A percentile compares a stretch with the other conserved stretches of the same genome.
Conservation (phyloP, 306 rosid species). For the Oxytropis ochrocephala region DNA sequence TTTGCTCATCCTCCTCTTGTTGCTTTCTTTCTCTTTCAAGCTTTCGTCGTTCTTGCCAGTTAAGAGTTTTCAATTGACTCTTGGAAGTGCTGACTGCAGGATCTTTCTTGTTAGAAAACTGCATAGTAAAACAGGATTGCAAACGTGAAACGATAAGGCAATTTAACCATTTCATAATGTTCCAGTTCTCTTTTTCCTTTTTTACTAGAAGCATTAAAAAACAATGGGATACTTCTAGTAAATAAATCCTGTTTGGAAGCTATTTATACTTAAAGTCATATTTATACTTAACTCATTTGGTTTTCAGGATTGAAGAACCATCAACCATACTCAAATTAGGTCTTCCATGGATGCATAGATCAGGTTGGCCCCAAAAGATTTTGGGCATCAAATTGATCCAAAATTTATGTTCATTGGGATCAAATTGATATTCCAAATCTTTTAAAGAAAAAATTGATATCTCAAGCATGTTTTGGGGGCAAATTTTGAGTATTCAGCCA, state of each 20-base stretch:
- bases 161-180: not conserved
- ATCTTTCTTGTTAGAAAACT: conserved; percentile 39
- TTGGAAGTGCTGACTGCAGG: conserved; percentile 33
- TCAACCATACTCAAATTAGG: not conserved
- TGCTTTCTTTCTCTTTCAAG: conserved; percentile 66
- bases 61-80: conserved; percentile 39
- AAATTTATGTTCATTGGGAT: not conserved
- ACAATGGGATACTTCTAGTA: not conserved
- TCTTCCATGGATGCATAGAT: not conserved
- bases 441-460: not conserved
- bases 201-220: not conserved
- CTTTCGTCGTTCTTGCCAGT: conserved; percentile 79
- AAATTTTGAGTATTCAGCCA: not conserved
- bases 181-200: not conserved
- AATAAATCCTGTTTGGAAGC: not conserved
- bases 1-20: conserved; percentile 67
- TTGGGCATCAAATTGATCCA: not conserved
- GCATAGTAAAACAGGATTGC: not conserved
- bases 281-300: not conserved
- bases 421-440: not conserved
- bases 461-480: not conserved
- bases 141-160: not conserved
- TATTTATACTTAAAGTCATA: not conserved
- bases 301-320: not conserved
- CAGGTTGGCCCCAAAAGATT: not conserved